These are phyloP conservation scores for Delitschia confertaspora DNA, from an alignment of 495 filamentous ascomycete genomes.

Conservation along the genomic window DNA sequence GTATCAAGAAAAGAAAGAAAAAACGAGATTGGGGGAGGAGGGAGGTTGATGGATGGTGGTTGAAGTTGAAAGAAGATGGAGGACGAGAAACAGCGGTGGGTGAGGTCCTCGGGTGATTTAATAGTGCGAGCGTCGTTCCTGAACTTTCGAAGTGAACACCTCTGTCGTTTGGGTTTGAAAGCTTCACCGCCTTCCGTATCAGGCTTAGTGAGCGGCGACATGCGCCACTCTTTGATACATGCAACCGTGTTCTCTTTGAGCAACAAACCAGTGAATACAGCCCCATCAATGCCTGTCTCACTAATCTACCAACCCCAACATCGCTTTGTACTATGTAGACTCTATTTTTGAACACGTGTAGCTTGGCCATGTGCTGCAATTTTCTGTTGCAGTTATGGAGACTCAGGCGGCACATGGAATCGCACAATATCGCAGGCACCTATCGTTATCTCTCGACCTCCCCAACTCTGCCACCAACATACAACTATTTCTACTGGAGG, in stretches of 20 bases:
- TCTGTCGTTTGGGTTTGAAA: slow-evolving; percentile 4
- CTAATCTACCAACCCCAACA: not conserved
- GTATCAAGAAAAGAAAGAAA: slow-evolving; percentile 18
- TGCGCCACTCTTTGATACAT: slow-evolving; percentile 3
- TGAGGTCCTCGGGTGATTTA: not conserved
- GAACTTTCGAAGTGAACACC: slow-evolving; percentile 14
- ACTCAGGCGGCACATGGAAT: too few relatives aligned
- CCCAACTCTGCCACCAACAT: too few relatives aligned
- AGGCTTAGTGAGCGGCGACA: not conserved
- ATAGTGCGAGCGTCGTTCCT: slow-evolving; percentile 7
- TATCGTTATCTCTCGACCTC: too few relatives aligned
- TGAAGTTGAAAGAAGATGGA: slow-evolving; percentile 6
- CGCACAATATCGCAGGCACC: too few relatives aligned
- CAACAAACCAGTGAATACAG: not conserved
- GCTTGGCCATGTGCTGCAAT: too few relatives aligned
- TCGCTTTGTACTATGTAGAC: too few relatives aligned
- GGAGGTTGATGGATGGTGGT: not conserved
- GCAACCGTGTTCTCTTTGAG: slow-evolving; percentile 4
- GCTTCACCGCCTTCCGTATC: slow-evolving; percentile 9
- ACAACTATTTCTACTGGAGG: too few relatives aligned
- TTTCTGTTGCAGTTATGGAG: too few relatives aligned
- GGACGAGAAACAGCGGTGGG: not conserved
- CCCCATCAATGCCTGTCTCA: not conserved
- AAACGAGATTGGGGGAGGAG: slow-evolving; percentile 1
- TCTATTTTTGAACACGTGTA: too few relatives aligned